Percentiles rank a stretch among this genome's conserved stretches.
phyloP scores from a whole-genome alignment of 768 basidiomycete species.

The Podaxis sp. region DNA sequence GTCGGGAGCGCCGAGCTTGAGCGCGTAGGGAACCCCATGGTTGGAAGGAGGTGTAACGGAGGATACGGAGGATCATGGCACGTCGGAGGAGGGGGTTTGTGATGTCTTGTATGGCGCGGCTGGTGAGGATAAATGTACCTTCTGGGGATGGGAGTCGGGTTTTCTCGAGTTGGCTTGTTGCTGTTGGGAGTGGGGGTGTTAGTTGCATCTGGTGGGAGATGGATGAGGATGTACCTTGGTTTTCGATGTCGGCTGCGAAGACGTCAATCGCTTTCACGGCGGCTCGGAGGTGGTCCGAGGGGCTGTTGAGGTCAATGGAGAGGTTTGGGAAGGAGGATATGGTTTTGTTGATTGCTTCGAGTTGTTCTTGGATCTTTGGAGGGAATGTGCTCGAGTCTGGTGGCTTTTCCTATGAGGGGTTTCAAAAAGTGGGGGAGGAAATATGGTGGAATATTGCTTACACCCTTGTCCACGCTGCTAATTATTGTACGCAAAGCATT shows the following conservation, averaged over 20 bases:
- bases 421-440: background rate
- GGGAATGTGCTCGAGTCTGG: conserved; percentile 24
- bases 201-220: background rate
- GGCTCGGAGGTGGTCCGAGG: conserved; percentile 36
- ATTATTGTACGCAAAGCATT: conserved; percentile 41
- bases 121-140: conserved; percentile 51
- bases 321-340: conserved; percentile 25
- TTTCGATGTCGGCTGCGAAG: conserved; percentile 40
- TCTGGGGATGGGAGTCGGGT: conserved; percentile 42
- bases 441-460: background rate
- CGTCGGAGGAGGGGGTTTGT: conserved; percentile 34
- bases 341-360: conserved; percentile 33
- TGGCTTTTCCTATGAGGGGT: conserved; percentile 9
- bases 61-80: conserved; percentile 50
- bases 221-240: conserved; percentile 36
- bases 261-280: conserved; percentile 36
- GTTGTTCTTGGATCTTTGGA: conserved; percentile 28
- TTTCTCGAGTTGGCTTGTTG: conserved; percentile 29
- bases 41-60: conserved; percentile 70
- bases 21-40: conserved; percentile 76
- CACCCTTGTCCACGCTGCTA: conserved; percentile 7
- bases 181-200: conserved; percentile 38
- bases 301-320: conserved; percentile 31
- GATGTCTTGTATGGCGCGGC: conserved; percentile 31
- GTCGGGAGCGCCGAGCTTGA: conserved; percentile 53